These are phyloP conservation scores for Penicillium malachiteum DNA, from an alignment of 495 filamentous ascomycete genomes.

Conservation along the genomic window DNA sequence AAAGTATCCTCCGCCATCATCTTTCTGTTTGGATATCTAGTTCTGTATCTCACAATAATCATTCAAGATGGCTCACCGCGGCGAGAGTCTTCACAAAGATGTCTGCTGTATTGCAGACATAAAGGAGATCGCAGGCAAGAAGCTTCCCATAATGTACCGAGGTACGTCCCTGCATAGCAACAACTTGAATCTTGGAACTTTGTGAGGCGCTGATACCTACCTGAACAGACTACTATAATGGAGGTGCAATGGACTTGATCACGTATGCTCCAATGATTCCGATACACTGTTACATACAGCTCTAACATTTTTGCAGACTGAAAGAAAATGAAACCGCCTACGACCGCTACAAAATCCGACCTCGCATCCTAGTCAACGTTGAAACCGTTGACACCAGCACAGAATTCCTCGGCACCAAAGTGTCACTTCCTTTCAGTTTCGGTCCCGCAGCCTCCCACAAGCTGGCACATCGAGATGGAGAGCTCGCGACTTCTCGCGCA, in stretches of 20 bases:
- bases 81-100: constrained; percentile 31
- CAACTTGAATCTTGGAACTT: not conserved
- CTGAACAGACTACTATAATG: constrained; percentile 51
- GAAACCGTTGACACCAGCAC: constrained; percentile 48
- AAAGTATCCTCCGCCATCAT: too few relatives aligned
- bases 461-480: constrained; percentile 81
- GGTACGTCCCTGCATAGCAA: constrained; percentile 16
- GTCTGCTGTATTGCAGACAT: constrained; percentile 36
- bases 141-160: constrained; percentile 28
- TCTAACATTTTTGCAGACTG: constrained; percentile 26
- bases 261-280: constrained; percentile 14
- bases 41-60: not conserved
- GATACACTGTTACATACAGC: not conserved
- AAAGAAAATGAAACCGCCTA: constrained; percentile 53
- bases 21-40: too few relatives aligned
- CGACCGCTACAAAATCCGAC: constrained; percentile 53
- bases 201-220: not conserved
- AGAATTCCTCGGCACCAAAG: constrained; percentile 44
- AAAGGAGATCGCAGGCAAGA: constrained; percentile 27
- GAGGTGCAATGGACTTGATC: constrained; percentile 43
- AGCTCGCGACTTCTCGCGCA: constrained; percentile 74
- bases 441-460: constrained; percentile 86
- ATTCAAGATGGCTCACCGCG: constrained; percentile 30
- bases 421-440: constrained; percentile 79
- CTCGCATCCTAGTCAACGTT: constrained; percentile 56